Base-by-base conservation (phyloP, 1,284 basidiomycete genomes). In the Sanghuangporus sanghuang region DNA sequence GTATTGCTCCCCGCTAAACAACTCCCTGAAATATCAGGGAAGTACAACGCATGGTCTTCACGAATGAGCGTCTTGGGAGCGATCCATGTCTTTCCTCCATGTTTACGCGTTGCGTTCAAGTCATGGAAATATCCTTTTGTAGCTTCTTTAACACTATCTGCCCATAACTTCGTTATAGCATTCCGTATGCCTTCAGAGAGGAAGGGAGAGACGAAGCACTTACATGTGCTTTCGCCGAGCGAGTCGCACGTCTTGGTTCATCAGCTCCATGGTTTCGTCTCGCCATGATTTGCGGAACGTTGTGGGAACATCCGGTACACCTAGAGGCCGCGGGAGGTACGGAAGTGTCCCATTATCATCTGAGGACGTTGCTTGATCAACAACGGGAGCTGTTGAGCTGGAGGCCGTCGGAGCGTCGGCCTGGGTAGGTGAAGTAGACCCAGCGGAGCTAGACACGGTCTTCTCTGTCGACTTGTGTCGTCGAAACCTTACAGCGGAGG, bases 11-110 rank as follows among this genome's bases (percentile, higher is more conserved):
- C 78, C 58, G 81, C 79, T 67, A 90, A 73, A 21, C 85, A 81
- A 52, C 85, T 88, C 0, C 97, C 96, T 1, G 77, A 74, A n/a
- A 99, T 85, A 69, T 96, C 86, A 1, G 96, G 96, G 63, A 98
- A 90, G 76, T 93, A 98, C 1, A 94, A 77, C 7, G 96, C 86
- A 87, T 85, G 90, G 69, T 96, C 92, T 76, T 94, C 91, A 32
- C 87, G 85, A 69, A 98, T 95, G 67, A 98, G 81, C 11, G 93
- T 92, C 27, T 82, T 85, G 0, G 96, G 96, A 12, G 93, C 95
- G 61, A 96, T 85, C 95, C 95, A 99, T 9, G 92, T 91, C 78
- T 99, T 99, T 21, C 96, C 96, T 7, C 95, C 95, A 69, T 94
- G 85, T 48, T 83, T 83, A 59, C 89, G 80, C 16, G 93, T 89